phyloP scores from a whole-genome alignment of 495 filamentous ascomycete genomes.

The Penicillium psychrofluorescens region DNA sequence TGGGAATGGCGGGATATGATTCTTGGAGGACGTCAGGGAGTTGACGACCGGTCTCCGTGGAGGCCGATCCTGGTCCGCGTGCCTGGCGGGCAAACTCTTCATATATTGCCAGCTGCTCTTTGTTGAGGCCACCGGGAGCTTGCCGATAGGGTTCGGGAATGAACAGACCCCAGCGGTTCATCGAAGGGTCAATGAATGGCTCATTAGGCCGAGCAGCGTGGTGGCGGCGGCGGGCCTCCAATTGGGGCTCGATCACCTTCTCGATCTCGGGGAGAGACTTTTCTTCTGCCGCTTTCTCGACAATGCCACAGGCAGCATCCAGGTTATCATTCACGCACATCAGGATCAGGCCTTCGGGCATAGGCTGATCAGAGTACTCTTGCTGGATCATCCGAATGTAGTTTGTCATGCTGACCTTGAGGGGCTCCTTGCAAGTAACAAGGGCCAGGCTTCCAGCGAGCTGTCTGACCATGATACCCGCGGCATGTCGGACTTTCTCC shows the following conservation, averaged over 20 bases:
- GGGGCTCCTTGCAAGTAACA: slow-evolving; percentile 96
- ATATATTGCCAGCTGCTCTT: slow-evolving; percentile 90
- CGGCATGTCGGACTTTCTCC: slow-evolving; percentile 71
- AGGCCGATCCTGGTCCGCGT: slow-evolving; percentile 46
- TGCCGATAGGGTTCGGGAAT: slow-evolving; percentile 89
- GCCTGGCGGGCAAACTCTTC: slow-evolving; percentile 87
- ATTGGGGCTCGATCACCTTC: slow-evolving; percentile 70
- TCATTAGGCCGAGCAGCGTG: slow-evolving; percentile 64
- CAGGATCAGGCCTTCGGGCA: slow-evolving; percentile 80
- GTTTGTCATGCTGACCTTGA: slow-evolving; percentile 92
- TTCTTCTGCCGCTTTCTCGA: slow-evolving; percentile 90
- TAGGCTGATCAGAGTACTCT: slow-evolving; percentile 62
- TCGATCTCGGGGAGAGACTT: slow-evolving; percentile 91
- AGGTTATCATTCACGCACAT: slow-evolving; percentile 99
- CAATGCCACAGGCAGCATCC: slow-evolving; percentile 82
- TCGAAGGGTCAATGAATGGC: slow-evolving; percentile 68
- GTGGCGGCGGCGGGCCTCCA: slow-evolving; percentile 68
- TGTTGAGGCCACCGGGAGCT: slow-evolving; percentile 71
- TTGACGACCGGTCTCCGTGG: slow-evolving; percentile 53
- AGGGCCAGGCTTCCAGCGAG: slow-evolving; percentile 88
- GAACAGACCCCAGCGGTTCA: slow-evolving; percentile 79
- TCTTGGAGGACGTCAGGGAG: slow-evolving; percentile 76
- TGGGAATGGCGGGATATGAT: slow-evolving; percentile 68
- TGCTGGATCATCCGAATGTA: slow-evolving; percentile 78
- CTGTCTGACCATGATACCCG: slow-evolving; percentile 85